Evolutionary conservation across 2,329 filamentous ascomycete genomes (phyloP).

Genomic region (Magnaporthiopsis poae): DNA sequence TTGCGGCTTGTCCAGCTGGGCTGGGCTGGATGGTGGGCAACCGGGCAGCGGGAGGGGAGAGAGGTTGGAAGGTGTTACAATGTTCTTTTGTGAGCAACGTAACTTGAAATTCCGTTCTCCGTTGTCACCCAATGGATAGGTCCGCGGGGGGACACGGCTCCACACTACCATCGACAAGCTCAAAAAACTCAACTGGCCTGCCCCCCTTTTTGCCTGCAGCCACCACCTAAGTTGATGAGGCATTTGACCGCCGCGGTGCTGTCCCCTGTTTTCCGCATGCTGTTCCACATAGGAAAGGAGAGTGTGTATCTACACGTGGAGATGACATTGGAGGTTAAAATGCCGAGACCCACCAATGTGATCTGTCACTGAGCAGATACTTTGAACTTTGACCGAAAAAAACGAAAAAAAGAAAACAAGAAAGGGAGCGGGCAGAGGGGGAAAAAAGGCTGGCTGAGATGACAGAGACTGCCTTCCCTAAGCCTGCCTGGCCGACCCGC

Average conservation of each 20-base stretch:
- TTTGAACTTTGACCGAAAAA: neutral
- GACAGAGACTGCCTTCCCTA: neutral
- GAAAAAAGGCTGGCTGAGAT: neutral
- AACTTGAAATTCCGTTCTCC: neutral
- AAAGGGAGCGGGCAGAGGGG: neutral
- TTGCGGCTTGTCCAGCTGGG: constrained; percentile 11
- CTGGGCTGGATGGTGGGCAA: neutral
- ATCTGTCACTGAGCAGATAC: too few relatives aligned
- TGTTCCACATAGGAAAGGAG: too few relatives aligned
- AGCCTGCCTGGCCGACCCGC: neutral
- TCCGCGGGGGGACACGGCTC: neutral
- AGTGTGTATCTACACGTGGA: too few relatives aligned
- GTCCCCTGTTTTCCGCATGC: neutral
- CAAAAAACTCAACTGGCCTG: neutral
- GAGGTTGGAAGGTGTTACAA: neutral
- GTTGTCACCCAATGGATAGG: too few relatives aligned
- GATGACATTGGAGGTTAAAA: too few relatives aligned
- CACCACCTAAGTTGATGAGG: neutral
- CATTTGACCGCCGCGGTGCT: neutral
- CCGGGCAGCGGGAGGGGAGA: neutral
- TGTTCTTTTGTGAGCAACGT: too few relatives aligned
- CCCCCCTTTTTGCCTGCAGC: neutral
- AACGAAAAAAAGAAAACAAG: neutral
- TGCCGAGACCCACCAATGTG: too few relatives aligned
- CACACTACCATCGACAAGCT: neutral